Evolutionary conservation across 1,284 basidiomycete genomes (phyloP), one percentile per base, ranked within the genome.

Genomic region (Moniliella sp.): DNA sequence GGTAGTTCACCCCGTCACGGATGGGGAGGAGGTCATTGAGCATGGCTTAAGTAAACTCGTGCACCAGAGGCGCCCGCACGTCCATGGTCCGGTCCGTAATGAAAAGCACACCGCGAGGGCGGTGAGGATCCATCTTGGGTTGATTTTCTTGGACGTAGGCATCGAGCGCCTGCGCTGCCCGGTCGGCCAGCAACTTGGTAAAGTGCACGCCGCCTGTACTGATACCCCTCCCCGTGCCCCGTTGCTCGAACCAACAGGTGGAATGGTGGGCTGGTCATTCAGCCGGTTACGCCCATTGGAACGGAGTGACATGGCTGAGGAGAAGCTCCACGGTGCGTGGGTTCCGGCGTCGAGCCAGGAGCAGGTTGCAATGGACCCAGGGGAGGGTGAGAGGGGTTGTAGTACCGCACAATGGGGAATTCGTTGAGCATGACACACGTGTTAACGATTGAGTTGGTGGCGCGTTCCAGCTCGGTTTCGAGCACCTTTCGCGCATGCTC

Each of bases 41-140:
- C 91, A 99, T 99, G 1, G 91, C 88, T 61, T 97, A 91, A 25
- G 84, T 93, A 57, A 99, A 97, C 54, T 97, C 91, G 59, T 99
- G 91, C 27, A 94, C 61, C 42, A 94, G 71, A 0, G 91, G 88
- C 1, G 82, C 77, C 11, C 78, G 61, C 40, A 76, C 74, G 62
- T 99, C 91, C 77, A 99, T 84, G 2, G 83, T 72, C 11, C 91
- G 73, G 61, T 99, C 91, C 1, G 86, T 88, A 43, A 99, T 78
- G 50, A 97, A 72, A 19, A 97, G 64, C 9, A 82, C 77, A 5
- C 71, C 73, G 33, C 77, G 72, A n/a, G 76, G 76, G 37, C 82
- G 67, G 9, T 67, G 64, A 1, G 69, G 63, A 42, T 81, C 78
- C 21, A 57, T 48, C 18, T 68, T 62, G 67, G 78, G 78, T 58